Evolutionary conservation across 306 rosid genomes (phyloP), one percentile per base, ranked within the genome.

Genomic region (Sicyos baderoa): DNA sequence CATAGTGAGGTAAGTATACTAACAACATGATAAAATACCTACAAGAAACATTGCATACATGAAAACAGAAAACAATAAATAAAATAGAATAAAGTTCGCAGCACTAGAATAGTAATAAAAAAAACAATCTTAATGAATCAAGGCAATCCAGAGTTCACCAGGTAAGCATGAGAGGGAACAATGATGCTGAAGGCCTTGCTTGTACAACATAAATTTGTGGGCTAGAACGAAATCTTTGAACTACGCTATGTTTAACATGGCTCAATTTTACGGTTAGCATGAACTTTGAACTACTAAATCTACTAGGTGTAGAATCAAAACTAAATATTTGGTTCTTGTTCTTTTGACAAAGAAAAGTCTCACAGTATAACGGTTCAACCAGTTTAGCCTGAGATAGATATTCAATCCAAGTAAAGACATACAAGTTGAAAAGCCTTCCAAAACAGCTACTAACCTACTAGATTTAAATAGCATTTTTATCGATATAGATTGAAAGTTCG

Each of bases 111-210:
- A 17, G 16, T 61, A 61, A 61, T 61, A 9, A 32, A 9, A 32
- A 23, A n/a, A 16, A 44, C 6, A 40, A 44, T 2, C 54, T 42
- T 35, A 35, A n/a, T 63, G 50, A 12, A 63, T 63, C 69, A 19
- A 40, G 51, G 69, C 52, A 63, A 63, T 63, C 29, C 5, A 63
- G 48, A 60, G 67, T 60, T 53, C 48, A 35, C 47, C 22, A 60
- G 48, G 48, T 9, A 18, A 40, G 69, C 69, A 40, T 62, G 52
- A 40, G 49, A 62, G 42, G 52, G 69, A 62, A 62, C 51, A 42
- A 18, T 40, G 69, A 62, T 60, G 18, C 9, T 18, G 51, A 11
- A 62, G 37, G 67, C 14, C 27, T 62, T 62, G 12, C 18, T 40
- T 62, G 15, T 62, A 40, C 29, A 37, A 62, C 8, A 29, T 32